These are phyloP conservation scores for Pharus latifolius DNA, from an alignment of 176 grass and related monocot species.

Conservation along the genomic window DNA sequence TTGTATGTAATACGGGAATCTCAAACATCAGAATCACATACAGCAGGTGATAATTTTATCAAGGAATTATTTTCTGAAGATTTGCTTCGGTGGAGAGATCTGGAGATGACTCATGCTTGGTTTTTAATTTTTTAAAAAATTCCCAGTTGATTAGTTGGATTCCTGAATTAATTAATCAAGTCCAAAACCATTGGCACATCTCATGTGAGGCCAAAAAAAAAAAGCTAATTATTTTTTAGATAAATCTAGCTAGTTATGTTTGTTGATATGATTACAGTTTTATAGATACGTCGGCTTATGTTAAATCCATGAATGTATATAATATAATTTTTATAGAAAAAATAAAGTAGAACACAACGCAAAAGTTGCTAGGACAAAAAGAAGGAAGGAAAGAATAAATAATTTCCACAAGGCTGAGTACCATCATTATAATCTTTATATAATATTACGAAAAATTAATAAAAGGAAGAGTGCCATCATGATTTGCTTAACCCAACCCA, in stretches of 20 bases:
- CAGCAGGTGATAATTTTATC: neutral
- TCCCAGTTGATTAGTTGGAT: neutral
- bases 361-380: slow-evolving; percentile 2
- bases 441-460: neutral
- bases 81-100: slow-evolving; percentile 21
- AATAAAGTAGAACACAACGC: neutral
- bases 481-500: neutral
- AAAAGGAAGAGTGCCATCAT: neutral
- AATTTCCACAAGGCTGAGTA: neutral
- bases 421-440: no score
- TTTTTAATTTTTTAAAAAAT: no score
- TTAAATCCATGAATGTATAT: neutral
- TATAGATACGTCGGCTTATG: no score
- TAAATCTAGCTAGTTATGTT: slow-evolving; percentile 4
- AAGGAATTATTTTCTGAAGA: neutral
- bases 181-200: neutral
- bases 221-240: neutral
- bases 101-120: neutral
- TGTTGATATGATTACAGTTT: slow-evolving; percentile 1
- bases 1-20: no score
- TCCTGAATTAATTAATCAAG: neutral
- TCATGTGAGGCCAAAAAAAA: neutral
- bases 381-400: neutral
- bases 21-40: neutral
- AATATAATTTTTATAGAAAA: neutral